Evolutionary conservation across 148 eudicot species (phyloP).

Genomic region (Hydrangea macrophylla): DNA sequence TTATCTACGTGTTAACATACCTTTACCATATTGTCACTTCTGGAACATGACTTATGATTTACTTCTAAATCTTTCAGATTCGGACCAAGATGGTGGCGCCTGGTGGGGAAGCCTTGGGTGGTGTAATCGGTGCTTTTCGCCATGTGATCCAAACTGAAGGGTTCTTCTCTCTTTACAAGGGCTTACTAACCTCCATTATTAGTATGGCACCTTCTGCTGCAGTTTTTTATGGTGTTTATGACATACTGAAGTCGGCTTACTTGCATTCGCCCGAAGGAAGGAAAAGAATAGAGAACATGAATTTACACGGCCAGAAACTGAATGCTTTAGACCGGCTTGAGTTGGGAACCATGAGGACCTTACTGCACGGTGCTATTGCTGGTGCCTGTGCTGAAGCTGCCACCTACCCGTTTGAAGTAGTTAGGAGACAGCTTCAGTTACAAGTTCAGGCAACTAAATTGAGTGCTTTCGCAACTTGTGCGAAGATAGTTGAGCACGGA

Average conservation of each 20-base stretch:
- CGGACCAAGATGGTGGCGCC: conserved; percentile 64
- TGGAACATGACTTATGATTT: neutral
- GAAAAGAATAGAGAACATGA: conserved; percentile 46
- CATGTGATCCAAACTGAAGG: conserved; percentile 64
- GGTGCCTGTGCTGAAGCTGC: conserved; percentile 76
- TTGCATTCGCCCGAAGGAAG: conserved; percentile 58
- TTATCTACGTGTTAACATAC: neutral
- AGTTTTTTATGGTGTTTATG: conserved; percentile 68
- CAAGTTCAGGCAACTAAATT: conserved; percentile 45
- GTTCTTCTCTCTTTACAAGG: conserved; percentile 61
- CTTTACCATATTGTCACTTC: neutral
- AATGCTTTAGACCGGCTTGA: conserved; percentile 56
- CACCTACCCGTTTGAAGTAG: conserved; percentile 69
- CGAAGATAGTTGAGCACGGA: conserved; percentile 54
- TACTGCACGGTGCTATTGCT: conserved; percentile 65
- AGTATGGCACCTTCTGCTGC: conserved; percentile 71
- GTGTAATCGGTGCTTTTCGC: conserved; percentile 60
- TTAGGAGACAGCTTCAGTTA: conserved; percentile 63
- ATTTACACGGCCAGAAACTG: conserved; percentile 44
- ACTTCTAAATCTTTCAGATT: conserved; percentile 28
- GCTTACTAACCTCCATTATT: conserved; percentile 60
- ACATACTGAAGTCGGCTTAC: conserved; percentile 53
- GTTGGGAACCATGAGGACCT: conserved; percentile 54
- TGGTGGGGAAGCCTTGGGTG: conserved; percentile 69
- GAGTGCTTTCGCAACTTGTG: conserved; percentile 47